Evolutionary conservation across 352 stramenopile genomes (phyloP).

Genomic region (Phytophthora niederhauseri): DNA sequence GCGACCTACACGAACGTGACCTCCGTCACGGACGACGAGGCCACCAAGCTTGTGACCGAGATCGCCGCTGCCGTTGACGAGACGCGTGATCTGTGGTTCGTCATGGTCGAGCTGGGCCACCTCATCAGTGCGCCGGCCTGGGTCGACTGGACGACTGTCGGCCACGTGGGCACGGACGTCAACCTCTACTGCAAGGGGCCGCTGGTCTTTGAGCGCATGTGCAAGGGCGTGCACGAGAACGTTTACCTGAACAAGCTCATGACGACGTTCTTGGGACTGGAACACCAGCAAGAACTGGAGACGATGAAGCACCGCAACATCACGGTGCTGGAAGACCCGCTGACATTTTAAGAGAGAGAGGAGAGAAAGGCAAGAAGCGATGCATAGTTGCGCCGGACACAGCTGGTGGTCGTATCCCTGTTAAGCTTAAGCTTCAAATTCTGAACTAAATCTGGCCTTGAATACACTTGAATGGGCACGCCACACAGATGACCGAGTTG

Average conservation of each 20-base stretch:
- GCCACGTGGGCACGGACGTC: slow-evolving; percentile 76
- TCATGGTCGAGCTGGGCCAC: slow-evolving; percentile 63
- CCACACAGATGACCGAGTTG: too few relatives aligned
- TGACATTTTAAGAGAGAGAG: background rate
- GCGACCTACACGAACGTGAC: slow-evolving; percentile 64
- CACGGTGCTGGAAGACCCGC: slow-evolving; percentile 31
- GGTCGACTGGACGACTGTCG: slow-evolving; percentile 67
- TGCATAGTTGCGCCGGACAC: too few relatives aligned
- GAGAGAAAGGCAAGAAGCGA: too few relatives aligned
- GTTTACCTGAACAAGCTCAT: slow-evolving; percentile 79
- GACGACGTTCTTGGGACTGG: slow-evolving; percentile 70
- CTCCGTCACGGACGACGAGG: slow-evolving; percentile 32
- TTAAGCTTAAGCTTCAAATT: too few relatives aligned
- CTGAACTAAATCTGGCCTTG: too few relatives aligned
- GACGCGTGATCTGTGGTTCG: slow-evolving; percentile 43
- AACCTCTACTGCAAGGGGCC: slow-evolving; percentile 79
- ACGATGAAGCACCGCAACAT: slow-evolving; percentile 60
- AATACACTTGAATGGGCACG: too few relatives aligned
- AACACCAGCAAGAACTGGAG: slow-evolving; percentile 59
- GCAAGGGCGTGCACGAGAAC: slow-evolving; percentile 73
- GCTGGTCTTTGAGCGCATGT: slow-evolving; percentile 59
- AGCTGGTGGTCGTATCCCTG: too few relatives aligned
- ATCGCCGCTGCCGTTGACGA: slow-evolving; percentile 56
- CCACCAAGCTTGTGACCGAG: slow-evolving; percentile 29
- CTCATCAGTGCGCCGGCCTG: slow-evolving; percentile 48